phyloP scores from a whole-genome alignment of 75 land plant species.

The Pinus albicaulis region DNA sequence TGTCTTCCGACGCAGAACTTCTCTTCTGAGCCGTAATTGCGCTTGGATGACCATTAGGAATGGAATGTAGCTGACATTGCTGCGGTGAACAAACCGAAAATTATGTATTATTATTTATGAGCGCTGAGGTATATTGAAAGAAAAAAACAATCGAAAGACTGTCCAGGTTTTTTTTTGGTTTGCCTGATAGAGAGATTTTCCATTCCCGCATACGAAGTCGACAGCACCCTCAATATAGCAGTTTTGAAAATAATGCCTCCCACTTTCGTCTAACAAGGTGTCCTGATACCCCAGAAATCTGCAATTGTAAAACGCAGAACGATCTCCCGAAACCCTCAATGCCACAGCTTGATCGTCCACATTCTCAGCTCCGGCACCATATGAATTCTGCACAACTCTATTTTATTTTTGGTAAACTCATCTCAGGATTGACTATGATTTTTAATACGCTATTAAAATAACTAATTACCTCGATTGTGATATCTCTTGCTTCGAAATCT shows the following conservation, averaged over 20 bases:
- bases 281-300: constrained; percentile 76
- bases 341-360: constrained; percentile 75
- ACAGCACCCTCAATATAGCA: constrained; percentile 85
- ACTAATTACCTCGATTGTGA: background rate
- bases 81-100: constrained; percentile 13
- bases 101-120: too few relatives aligned
- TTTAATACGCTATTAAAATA: too few relatives aligned
- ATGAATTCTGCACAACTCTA: too few relatives aligned
- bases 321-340: constrained; percentile 69
- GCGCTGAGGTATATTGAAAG: too few relatives aligned
- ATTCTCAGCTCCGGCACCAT: too few relatives aligned
- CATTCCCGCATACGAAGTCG: constrained; percentile 83
- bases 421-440: background rate
- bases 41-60: constrained; percentile 42
- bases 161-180: too few relatives aligned
- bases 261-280: constrained; percentile 74
- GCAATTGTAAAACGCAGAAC: constrained; percentile 62
- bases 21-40: constrained; percentile 70
- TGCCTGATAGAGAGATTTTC: constrained; percentile 63
- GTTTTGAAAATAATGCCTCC: constrained; percentile 78
- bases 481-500: constrained; percentile 19
- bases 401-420: too few relatives aligned
- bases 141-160: too few relatives aligned
- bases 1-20: constrained; percentile 29
- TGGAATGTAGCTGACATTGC: constrained; percentile 59